These are phyloP conservation scores for Berberis vulgaris DNA, from an alignment of 164 flowering plant species.

Conservation along the genomic window DNA sequence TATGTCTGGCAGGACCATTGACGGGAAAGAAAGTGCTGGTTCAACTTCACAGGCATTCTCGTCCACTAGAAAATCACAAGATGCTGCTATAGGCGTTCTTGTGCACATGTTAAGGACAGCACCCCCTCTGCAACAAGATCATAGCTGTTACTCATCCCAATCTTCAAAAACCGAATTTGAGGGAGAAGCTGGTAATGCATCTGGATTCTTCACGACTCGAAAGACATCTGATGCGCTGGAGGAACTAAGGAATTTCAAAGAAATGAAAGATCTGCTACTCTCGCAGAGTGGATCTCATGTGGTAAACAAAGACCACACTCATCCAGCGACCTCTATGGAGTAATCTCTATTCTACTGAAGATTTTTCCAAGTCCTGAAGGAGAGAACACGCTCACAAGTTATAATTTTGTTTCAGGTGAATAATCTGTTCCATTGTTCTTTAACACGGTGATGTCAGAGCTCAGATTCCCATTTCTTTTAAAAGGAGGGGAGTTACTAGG, in stretches of 20 bases:
- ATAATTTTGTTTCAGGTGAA: conserved; percentile 3
- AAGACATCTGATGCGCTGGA: conserved; percentile 79
- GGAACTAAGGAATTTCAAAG: conserved; percentile 68
- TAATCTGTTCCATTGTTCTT: neutral
- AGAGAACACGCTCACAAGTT: neutral
- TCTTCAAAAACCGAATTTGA: conserved; percentile 34
- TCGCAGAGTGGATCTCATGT: conserved; percentile 52
- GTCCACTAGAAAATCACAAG: conserved; percentile 55
- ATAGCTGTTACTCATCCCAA: conserved; percentile 44
- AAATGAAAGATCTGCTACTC: conserved; percentile 66
- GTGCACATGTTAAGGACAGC: conserved; percentile 82
- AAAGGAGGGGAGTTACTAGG: neutral
- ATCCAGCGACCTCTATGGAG: conserved; percentile 6
- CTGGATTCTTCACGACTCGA: conserved; percentile 54
- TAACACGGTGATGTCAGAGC: neutral
- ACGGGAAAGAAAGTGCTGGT: conserved; percentile 35
- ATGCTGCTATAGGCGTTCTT: conserved; percentile 77
- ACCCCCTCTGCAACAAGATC: conserved; percentile 77
- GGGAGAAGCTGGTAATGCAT: conserved; percentile 36
- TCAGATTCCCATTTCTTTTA: neutral
- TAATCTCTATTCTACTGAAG: neutral
- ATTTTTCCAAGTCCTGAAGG: neutral
- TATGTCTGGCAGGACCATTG: conserved; percentile 21
- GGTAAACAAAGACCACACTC: conserved; percentile 19
- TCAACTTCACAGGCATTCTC: conserved; percentile 26